A percentile compares a stretch with the other conserved stretches of the same genome.
Conservation (phyloP, 2,329 filamentous ascomycete species). For the Byssoonygena ceratinophila region DNA sequence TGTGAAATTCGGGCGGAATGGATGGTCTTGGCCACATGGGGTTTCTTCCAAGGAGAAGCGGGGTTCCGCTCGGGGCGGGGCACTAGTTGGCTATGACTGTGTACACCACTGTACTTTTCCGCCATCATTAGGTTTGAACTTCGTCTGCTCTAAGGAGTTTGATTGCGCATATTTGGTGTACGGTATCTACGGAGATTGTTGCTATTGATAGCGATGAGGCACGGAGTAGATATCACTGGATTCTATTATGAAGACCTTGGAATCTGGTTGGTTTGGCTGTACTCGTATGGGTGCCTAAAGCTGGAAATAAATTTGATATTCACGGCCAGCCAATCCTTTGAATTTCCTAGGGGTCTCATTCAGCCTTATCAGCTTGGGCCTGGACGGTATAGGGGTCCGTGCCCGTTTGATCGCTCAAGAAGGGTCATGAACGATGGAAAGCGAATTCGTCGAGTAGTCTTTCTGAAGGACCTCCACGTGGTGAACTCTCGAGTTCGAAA, state of each 20-base stretch:
- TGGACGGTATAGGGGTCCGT: not conserved
- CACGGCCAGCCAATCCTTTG: not conserved
- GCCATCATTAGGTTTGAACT: not conserved
- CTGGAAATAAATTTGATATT: not conserved
- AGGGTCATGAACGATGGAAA: no score
- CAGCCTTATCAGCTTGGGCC: not conserved
- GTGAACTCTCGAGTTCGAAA: no score
- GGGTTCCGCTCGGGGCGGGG: slow-evolving; percentile 2
- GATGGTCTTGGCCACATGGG: not conserved
- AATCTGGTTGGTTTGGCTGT: no score
- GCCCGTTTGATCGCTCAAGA: no score
- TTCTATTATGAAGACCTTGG: no score
- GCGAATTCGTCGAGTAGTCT: no score
- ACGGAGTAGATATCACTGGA: no score
- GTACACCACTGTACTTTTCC: not conserved
- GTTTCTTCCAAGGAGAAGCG: not conserved
- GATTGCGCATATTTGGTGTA: no score
- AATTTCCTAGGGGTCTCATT: not conserved
- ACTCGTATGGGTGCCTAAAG: not conserved
- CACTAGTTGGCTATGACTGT: no score
- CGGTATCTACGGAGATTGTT: no score
- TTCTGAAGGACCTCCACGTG: no score
- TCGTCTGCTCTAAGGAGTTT: no score
- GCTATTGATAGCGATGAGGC: not conserved
- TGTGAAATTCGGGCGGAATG: not conserved